Evolutionary conservation across 176 grass and related monocot species (phyloP), one percentile per base, ranked within the genome.

Genomic region (Aegilops umbellulata): DNA sequence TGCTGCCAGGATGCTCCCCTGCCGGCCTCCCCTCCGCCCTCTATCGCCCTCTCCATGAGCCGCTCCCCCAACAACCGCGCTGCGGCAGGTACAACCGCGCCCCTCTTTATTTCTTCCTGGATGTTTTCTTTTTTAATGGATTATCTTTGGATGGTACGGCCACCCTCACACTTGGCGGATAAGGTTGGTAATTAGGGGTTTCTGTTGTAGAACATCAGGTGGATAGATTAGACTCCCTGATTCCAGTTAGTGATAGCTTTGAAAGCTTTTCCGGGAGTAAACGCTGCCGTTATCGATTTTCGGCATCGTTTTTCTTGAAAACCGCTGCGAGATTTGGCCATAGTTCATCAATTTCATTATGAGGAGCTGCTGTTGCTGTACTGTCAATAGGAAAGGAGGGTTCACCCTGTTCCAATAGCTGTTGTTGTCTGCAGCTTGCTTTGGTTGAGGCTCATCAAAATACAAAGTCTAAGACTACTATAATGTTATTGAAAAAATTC

Each of bases 1-100:
- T 58, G 55, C 55, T n/a, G 55, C 55, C 19, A 22, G 7, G 55
- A 58, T 58, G 55, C 55, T 3, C 55, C 7, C 19, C 19, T 22
- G 7, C 55, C 2, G 55, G 2, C 55, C 19, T 58, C 55, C 55
- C 19, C 55, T 9, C 55, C 55, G 55, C 19, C 55, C 55, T 20
- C 0, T 8, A 76, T 91, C 14, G 77, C 77, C 8, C 82, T 85
- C 69, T 85, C 82, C 23, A 69, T 51, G 77, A 88, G 11, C 77
- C 76, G 82, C 10, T 58, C 84, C 62, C 70, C 51, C 13, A 77
- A 22, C 24, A 63, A 60, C 69, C 77, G 44, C 63, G 17, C 25
- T 0, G 47, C 53, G 77, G 14, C 82, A 81, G 89, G 89, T 91
- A 66, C 75, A 0, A 74, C 22, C 10, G 27, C 82, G 10, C 55